Evolutionary conservation across 176 grass and related monocot species (phyloP).

Genomic region (Carex scoparia): DNA sequence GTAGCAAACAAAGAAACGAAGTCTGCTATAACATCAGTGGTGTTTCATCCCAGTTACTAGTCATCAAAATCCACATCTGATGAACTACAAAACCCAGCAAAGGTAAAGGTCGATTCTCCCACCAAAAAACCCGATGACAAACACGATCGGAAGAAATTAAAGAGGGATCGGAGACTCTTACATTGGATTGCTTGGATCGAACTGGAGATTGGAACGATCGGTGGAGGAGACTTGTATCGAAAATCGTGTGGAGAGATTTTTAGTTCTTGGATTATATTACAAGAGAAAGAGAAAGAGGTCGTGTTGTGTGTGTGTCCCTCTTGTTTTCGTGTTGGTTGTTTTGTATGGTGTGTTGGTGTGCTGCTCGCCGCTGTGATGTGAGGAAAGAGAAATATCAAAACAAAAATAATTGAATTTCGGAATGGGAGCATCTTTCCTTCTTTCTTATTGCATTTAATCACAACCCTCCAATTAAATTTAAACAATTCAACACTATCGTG

Average conservation of each 20-base stretch:
- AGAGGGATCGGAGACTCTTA: slow-evolving; percentile 25
- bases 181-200: slow-evolving; percentile 33
- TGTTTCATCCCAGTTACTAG: not conserved
- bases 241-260: slow-evolving; percentile 31
- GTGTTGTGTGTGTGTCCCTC: slow-evolving; percentile 33
- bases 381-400: not conserved
- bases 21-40: not conserved
- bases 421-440: not conserved
- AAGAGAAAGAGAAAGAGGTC: not conserved
- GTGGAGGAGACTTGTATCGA: slow-evolving; percentile 24
- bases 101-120: not conserved
- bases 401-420: not conserved
- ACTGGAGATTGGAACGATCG: slow-evolving; percentile 7
- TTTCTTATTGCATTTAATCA: not conserved
- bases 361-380: not conserved
- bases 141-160: not conserved
- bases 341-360: not conserved
- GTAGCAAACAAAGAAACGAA: not conserved
- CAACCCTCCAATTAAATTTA: not conserved
- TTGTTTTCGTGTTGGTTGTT: slow-evolving; percentile 13
- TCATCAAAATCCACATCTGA: slow-evolving; percentile 10
- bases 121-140: not conserved
- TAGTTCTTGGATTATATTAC: slow-evolving; percentile 12
- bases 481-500: not conserved
- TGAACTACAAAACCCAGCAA: slow-evolving; percentile 21